Evolutionary conservation across 2,329 filamentous ascomycete species (phyloP), one percentile per base, ranked within the genome.

Genomic region (Penicillium sp.): DNA sequence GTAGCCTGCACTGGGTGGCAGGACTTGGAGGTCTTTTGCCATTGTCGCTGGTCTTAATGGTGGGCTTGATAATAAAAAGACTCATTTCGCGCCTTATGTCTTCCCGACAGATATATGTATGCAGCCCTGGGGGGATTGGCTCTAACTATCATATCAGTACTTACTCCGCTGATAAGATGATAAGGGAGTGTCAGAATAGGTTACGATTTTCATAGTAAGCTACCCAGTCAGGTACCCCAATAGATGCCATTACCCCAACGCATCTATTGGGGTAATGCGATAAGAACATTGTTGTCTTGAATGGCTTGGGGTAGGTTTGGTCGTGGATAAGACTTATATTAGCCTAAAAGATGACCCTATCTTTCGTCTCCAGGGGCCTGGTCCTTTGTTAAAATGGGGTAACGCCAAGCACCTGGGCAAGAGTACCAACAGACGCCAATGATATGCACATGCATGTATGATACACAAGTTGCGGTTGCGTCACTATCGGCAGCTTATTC

Each of bases 1-100:
- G 70, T 82, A 82, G 42, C 80, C 80, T 7, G 76, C 77, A 11
- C 77, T 78, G 1, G 73, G 69, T 42, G 64, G 57, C 3, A 67
- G 62, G 21, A 67, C 60, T 35, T 56, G 63, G 19, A 67, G 56
- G 3, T 58, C 59, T 45, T 56, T 13, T 4, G 42, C 54, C 63
- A 60, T 65, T 51, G 3, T 39, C 7, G 7, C 9, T 11, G 19
- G 39, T 58, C 4, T 4, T 14, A 3, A 21, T 14, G 39, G 11
- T 42, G 19, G 39, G 4, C 4, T 21, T 21, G 19, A 13, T 7
- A 5, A 19, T 9, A 22, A 1, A 42, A 3, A 9, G 39, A 42
- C 7, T 6, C 19, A 11, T 21, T 42, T 22, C 10, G 35, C 35
- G n/a, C n/a, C 22, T 1, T 10, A 42, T 22, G 39, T 22, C 10